Evolutionary conservation across 148 eudicot species (phyloP), one percentile per base, ranked within the genome.

Genomic region (Camellia sinensis): DNA sequence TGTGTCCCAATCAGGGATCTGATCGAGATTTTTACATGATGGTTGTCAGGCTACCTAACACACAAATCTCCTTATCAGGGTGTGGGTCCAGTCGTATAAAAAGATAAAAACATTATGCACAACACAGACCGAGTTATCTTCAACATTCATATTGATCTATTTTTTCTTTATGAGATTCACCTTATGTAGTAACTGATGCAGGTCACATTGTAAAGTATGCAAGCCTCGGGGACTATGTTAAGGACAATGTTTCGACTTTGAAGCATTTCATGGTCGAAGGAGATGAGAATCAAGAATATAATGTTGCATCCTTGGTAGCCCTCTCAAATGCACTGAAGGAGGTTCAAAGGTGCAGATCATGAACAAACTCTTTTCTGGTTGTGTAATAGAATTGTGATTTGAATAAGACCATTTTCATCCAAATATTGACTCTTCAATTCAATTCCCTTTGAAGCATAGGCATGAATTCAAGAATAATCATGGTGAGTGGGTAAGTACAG

Each of bases 401-500:
- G 78, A 59, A 59, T 59, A 77, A 22, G 22, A 41, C 37, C 8
- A 7, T 77, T 52, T 64, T 77, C 7, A 11, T 53, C 43, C 46
- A 7, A 11, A 18, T 59, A 68, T 56, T 76, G 67, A 81, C 75
- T 70, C 13, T 15, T 75, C n/a, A 37, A 21, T 72, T 29, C 11
- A n/a, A 41, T 71, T 37, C 52, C 37, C 60, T 21, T 67, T 66
- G 74, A 83, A 48, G 52, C 52, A 48, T 79, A 93, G 97, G 82
- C 75, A 86, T 80, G 97, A 95, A 83, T 93, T 95, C 83, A 95
- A 92, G 89, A 87, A 84, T 46, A 95, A 95, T 83, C 97, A 95
- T 73, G 91, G 90, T 62, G 93, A 89, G 76, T 95, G 99, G 98
- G 86, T 93, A 46, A 80, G 78, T 76, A 65, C 90, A 0, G 87